Base-by-base conservation (phyloP, 345 rosid genomes). In the Raphanus sativus region DNA sequence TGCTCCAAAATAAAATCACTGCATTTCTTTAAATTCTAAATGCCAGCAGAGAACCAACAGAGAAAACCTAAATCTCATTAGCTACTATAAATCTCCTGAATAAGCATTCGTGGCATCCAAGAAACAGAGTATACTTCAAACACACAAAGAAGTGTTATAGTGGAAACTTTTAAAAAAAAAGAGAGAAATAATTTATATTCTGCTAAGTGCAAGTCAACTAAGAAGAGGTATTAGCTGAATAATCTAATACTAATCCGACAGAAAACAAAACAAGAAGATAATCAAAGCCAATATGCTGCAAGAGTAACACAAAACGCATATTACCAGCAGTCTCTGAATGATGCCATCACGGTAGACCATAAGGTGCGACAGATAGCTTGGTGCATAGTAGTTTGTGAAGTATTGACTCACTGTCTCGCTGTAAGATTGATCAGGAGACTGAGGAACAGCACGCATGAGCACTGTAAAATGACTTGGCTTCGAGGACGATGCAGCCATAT, bases 361-460 rank as follows among this genome's bases (percentile, higher is more conserved):
- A 67, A 92, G 93, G 77, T 92, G 97, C 36, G 97, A 87, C 84
- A 95, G 42, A 77, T 95, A 95, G 81, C 89, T 87, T 34, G 87
- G 75, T 79, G 87, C 81, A 84, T 95, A 90, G 82, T 89, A 95
- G 50, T 80, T 84, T 30, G 84, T 62, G 78, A 91, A 95, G 81
- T 83, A 95, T 16, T 83, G 83, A 67, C 70, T 72, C 65, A 95
- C 97, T 64, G 94, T 40, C 33, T 87, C 86, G 75, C 87, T 91
- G 80, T 88, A 95, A 42, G 97, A 87, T 78, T 84, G 78, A 13
- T 81, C 87, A 21, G 81, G 82, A 34, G 86, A 86, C 84, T 85
- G 79, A 21, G 99, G 99, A 84, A 95, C 84, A 74, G 92, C 79
- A 67, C 99, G 97, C 58, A 95, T 94, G 59, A 95, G 89, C 75